phyloP scores from a whole-genome alignment of 2,329 filamentous ascomycete species.

The Pestalotiopsis sp. region DNA sequence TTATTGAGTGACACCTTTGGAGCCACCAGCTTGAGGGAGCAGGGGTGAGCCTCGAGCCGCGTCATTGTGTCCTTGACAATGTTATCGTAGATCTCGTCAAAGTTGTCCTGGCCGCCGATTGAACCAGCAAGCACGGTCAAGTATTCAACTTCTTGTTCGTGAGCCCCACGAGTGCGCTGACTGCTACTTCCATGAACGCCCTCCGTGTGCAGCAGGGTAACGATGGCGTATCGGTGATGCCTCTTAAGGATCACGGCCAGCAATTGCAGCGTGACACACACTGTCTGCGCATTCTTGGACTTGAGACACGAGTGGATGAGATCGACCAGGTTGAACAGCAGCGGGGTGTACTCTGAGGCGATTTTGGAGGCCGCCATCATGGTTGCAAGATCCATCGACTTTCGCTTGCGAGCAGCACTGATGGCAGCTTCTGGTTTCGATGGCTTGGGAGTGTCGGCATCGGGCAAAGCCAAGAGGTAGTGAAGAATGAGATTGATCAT shows the following conservation, averaged over 20 bases:
- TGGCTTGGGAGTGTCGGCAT: constrained; percentile 43
- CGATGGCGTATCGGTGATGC: constrained; percentile 84
- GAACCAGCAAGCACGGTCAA: constrained; percentile 70
- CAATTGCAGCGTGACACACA: constrained; percentile 85
- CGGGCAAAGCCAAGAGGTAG: constrained; percentile 84
- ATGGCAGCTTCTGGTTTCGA: constrained; percentile 51
- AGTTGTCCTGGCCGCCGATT: constrained; percentile 69
- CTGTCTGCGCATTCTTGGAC: constrained; percentile 85
- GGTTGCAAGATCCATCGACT: constrained; percentile 84
- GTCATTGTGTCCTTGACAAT: constrained; percentile 72
- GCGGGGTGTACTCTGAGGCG: constrained; percentile 74
- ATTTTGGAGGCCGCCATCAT: constrained; percentile 72
- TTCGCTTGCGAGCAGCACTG: constrained; percentile 76
- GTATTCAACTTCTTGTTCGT: constrained; percentile 75
- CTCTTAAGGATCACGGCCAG: constrained; percentile 83
- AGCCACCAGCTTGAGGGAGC: constrained; percentile 69
- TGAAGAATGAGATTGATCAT: constrained; percentile 92
- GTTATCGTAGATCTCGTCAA: constrained; percentile 73
- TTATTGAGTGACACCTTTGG: constrained; percentile 60
- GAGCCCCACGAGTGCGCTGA: constrained; percentile 70
- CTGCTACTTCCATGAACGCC: constrained; percentile 54
- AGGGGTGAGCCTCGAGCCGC: constrained; percentile 72
- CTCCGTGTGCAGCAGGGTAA: constrained; percentile 73
- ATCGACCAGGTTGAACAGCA: constrained; percentile 92
- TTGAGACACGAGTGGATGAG: constrained; percentile 83